Percentiles rank a stretch among this genome's conserved stretches.
These are phyloP conservation scores for Ophiostoma perfectum DNA, from an alignment of 2,329 filamentous ascomycete species.

Conservation along the genomic window DNA sequence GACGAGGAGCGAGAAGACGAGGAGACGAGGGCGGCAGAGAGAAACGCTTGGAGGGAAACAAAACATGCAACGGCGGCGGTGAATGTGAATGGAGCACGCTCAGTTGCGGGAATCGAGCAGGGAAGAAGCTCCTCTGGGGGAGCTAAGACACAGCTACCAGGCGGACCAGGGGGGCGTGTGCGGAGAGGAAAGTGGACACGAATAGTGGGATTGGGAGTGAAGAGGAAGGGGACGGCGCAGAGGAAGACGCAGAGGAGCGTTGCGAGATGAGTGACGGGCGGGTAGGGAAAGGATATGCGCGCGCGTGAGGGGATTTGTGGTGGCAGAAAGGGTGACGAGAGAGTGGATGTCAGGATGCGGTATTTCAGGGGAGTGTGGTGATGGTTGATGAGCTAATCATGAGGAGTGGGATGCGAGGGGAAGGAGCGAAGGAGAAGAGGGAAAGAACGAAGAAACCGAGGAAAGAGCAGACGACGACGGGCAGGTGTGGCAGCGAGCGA, in stretches of 20 bases:
- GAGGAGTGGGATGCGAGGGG: not conserved
- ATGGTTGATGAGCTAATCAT: not conserved
- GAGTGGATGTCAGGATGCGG: conserved; percentile 7
- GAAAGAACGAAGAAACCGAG: not conserved
- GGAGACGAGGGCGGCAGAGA: not conserved
- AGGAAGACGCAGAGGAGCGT: not conserved
- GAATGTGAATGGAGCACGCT: conserved; percentile 12
- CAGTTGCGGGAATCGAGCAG: conserved; percentile 8
- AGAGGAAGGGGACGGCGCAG: not conserved
- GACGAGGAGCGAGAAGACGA: not conserved
- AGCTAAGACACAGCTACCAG: conserved; percentile 11
- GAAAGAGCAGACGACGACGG: not conserved
- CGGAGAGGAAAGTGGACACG: conserved; percentile 7
- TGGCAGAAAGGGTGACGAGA: not conserved
- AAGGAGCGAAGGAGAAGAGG: not conserved
- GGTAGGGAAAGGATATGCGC: not conserved
- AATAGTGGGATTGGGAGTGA: not conserved
- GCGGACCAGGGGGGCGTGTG: conserved; percentile 12
- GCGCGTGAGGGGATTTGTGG: conserved; percentile 12
- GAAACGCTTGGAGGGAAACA: not conserved
- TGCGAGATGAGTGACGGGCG: not conserved
- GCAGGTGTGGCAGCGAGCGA: not conserved
- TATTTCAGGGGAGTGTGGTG: conserved; percentile 1
- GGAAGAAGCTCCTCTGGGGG: conserved; percentile 9
- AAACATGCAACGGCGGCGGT: conserved; percentile 13